phyloP scores from a whole-genome alignment of 768 basidiomycete species.

The Collybia sordida region DNA sequence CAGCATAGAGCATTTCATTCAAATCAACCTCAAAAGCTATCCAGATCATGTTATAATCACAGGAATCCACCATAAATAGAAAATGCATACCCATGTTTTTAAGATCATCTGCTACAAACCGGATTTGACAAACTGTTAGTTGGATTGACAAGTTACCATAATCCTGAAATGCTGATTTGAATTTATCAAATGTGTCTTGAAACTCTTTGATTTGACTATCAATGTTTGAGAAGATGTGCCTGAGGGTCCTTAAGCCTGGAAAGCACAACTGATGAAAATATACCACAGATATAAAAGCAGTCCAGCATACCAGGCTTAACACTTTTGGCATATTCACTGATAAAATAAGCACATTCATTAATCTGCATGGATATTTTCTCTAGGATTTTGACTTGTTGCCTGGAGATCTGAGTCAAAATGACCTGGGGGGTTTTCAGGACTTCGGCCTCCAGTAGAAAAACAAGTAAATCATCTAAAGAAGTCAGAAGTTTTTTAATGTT shows the following conservation, averaged over 20 bases:
- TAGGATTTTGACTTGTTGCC: slow-evolving; percentile 11
- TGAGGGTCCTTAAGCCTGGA: not conserved
- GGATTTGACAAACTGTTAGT: slow-evolving; percentile 12
- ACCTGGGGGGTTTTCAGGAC: not conserved
- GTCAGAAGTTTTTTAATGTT: not conserved
- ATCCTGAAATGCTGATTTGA: slow-evolving; percentile 12
- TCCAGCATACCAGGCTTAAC: slow-evolving; percentile 15
- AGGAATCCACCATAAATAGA: too few relatives aligned
- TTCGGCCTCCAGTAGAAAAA: not conserved
- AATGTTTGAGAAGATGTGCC: not conserved
- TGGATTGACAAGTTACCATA: slow-evolving; percentile 7
- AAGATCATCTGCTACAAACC: slow-evolving; percentile 8
- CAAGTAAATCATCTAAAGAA: not conserved
- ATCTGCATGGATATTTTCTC: slow-evolving; percentile 20
- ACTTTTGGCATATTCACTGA: slow-evolving; percentile 20
- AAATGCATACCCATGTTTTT: slow-evolving; percentile 7
- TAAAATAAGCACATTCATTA: slow-evolving; percentile 27
- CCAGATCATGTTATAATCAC: not conserved
- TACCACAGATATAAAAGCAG: not conserved
- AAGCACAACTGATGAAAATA: too few relatives aligned
- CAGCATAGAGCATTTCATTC: not conserved
- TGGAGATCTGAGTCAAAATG: not conserved
- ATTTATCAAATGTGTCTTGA: slow-evolving; percentile 11
- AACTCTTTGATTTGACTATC: slow-evolving; percentile 8
- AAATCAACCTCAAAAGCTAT: not conserved